Evolutionary conservation across 768 basidiomycete species (phyloP).

Genomic region (Leccinum obscurum): DNA sequence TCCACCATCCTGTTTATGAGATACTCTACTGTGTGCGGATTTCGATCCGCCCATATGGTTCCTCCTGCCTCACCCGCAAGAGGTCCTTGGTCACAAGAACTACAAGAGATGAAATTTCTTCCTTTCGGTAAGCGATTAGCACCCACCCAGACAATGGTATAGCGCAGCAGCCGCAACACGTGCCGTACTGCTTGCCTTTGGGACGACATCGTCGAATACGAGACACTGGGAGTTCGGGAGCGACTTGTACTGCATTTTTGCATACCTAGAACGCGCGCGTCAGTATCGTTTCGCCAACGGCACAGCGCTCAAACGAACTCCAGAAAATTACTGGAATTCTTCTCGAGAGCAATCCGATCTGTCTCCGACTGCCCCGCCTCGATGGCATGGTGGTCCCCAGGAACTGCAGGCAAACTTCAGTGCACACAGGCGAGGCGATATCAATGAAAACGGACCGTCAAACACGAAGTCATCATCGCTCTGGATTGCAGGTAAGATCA

Average conservation of each 20-base stretch:
- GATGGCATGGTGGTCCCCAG: slow-evolving; percentile 26
- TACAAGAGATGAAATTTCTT: slow-evolving; percentile 28
- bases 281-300: slow-evolving; percentile 6
- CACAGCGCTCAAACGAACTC: slow-evolving; percentile 48
- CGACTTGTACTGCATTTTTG: slow-evolving; percentile 70
- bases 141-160: slow-evolving; percentile 80
- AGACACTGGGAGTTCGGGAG: slow-evolving; percentile 51
- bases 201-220: slow-evolving; percentile 66
- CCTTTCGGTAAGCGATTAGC: not conserved
- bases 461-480: slow-evolving; percentile 65
- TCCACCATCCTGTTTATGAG: not conserved
- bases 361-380: slow-evolving; percentile 59
- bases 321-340: slow-evolving; percentile 76
- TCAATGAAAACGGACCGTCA: slow-evolving; percentile 46
- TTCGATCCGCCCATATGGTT: slow-evolving; percentile 56
- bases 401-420: slow-evolving; percentile 27
- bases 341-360: slow-evolving; percentile 62
- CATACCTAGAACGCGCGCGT: slow-evolving; percentile 52
- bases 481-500: slow-evolving; percentile 40
- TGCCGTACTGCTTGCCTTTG: slow-evolving; percentile 61
- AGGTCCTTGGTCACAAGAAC: slow-evolving; percentile 79
- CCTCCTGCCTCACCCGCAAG: slow-evolving; percentile 57
- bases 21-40: slow-evolving; percentile 38
- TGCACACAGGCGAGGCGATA: slow-evolving; percentile 2
- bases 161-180: slow-evolving; percentile 82